phyloP scores from a whole-genome alignment of 768 basidiomycete genomes.

The Kwoniella mangroviensis region DNA sequence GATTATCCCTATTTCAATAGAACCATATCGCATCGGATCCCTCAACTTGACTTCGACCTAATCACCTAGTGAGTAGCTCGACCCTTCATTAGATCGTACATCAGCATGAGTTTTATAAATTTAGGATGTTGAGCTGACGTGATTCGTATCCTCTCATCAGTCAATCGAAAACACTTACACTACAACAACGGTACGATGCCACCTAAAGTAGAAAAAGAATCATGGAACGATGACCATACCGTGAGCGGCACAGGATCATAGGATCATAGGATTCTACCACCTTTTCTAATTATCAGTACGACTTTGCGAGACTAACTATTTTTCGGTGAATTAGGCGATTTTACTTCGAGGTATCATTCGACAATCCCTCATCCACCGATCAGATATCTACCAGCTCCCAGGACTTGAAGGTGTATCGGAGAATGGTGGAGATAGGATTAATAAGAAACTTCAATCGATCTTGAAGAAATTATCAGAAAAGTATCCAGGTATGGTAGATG shows the following conservation, averaged over 20 bases:
- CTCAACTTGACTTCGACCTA: too few relatives aligned
- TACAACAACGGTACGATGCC: neutral
- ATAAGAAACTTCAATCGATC: constrained; percentile 37
- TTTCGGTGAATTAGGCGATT: neutral
- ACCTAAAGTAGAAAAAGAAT: constrained; percentile 16
- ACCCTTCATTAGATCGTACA: too few relatives aligned
- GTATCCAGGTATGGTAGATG: constrained; percentile 29
- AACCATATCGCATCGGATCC: too few relatives aligned
- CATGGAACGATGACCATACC: constrained; percentile 23
- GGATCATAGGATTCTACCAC: too few relatives aligned
- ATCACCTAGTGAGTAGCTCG: too few relatives aligned
- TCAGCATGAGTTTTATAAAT: too few relatives aligned
- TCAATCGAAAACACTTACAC: neutral
- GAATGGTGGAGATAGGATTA: constrained; percentile 43
- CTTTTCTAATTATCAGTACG: too few relatives aligned
- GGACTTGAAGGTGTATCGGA: constrained; percentile 23
- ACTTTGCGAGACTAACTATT: too few relatives aligned
- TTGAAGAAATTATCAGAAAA: constrained; percentile 25
- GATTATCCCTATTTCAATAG: too few relatives aligned
- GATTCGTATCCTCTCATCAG: neutral
- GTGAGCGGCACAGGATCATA: constrained; percentile 1
- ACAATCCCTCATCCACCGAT: constrained; percentile 4
- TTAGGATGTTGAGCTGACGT: neutral
- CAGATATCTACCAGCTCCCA: constrained; percentile 26
- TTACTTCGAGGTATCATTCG: constrained; percentile 17